Percentiles rank a stretch among this genome's conserved stretches.
phyloP scores from a whole-genome alignment of 495 filamentous ascomycete species.

The Neurospora pannonica region DNA sequence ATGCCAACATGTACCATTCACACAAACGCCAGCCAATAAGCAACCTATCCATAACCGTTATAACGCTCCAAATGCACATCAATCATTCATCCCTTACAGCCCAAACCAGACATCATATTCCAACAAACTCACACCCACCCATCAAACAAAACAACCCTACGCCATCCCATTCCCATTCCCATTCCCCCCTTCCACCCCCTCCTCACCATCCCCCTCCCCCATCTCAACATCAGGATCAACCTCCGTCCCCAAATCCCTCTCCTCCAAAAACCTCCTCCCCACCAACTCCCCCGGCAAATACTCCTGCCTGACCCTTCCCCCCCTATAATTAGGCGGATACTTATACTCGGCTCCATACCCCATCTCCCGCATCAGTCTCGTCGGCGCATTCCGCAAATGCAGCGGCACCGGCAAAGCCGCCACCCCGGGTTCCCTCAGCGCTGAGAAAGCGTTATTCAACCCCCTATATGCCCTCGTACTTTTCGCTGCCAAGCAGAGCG shows the following conservation, averaged over 20 bases:
- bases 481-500: too few relatives aligned
- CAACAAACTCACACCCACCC: too few relatives aligned
- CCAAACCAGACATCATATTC: not conserved
- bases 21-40: not conserved
- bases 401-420: constrained; percentile 72
- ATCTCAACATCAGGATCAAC: constrained; percentile 52
- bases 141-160: not conserved
- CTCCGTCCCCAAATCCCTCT: constrained; percentile 67
- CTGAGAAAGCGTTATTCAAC: constrained; percentile 65
- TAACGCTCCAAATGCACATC: not conserved
- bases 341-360: constrained; percentile 90
- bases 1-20: not conserved
- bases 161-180: not conserved
- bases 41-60: not conserved
- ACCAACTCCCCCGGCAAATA: constrained; percentile 72
- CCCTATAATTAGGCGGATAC: constrained; percentile 82
- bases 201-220: constrained; percentile 8
- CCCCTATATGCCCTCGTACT: constrained; percentile 75
- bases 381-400: constrained; percentile 87
- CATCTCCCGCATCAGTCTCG: constrained; percentile 83
- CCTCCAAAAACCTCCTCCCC: constrained; percentile 68
- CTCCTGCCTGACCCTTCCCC: constrained; percentile 80
- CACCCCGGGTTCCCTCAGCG: constrained; percentile 67
- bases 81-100: not conserved
- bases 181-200: not conserved